Evolutionary conservation across 441 rosid genomes (phyloP), one percentile per base, ranked within the genome.

Genomic region (Gossypium trilobum): DNA sequence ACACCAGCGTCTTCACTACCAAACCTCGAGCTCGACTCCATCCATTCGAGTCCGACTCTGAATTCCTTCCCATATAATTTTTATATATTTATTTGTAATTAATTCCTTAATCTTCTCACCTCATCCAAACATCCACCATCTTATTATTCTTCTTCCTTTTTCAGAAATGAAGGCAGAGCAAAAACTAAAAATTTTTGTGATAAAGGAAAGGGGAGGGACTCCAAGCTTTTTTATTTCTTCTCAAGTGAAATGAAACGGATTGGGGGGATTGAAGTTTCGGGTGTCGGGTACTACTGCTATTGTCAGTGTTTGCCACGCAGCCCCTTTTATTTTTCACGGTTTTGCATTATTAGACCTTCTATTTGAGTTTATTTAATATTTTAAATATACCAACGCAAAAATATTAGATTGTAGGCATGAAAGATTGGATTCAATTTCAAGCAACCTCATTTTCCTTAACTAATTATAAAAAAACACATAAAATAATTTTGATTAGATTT

Each of bases 21-120:
- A 89, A 33, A 16, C 95, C 95, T 61, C 83, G 87, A 57, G 87
- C 92, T 62, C 83, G 82, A 79, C 89, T 80, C 97, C 97, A 86
- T 9, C 90, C 91, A 76, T 85, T 86, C 10, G 91, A 76, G 79
- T 80, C 85, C 66, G 89, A 77, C 63, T 58, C 11, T 0, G 23
- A 52, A 6, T 17, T 81, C 63, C 68, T 75, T 57, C 82, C 85
- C 94, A 87, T 82, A 58, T n/a, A 13, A 58, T 2, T 44, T 42
- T 8, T 50, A n/a, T 20, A 3, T 56, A 20, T 58, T 6, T 36
- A 17, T 50, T 50, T 3, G 17, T 33, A 44, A 44, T 44, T 10
- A 8, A 44, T 17, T 11, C 11, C 23, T 5, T n/a, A 61, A 31
- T 6, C 17, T 0, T 55, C 56, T 56, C 70, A n/a, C 59, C 6